phyloP scores from a whole-genome alignment of 2,329 filamentous ascomycete species.

The Sporothrix inflata region DNA sequence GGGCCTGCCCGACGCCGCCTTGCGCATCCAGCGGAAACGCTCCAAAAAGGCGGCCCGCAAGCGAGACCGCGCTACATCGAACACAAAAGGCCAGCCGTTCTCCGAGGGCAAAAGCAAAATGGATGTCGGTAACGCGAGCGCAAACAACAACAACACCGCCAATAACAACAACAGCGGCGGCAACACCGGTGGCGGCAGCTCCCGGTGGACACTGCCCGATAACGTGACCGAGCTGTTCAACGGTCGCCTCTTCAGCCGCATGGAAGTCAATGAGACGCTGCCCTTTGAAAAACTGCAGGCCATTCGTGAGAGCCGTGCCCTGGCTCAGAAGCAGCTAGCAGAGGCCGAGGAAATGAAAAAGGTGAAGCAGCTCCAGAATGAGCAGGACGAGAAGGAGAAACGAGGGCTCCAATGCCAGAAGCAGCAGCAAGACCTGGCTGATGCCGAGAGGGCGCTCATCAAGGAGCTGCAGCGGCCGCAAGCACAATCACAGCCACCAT shows the following conservation, averaged over 20 bases:
- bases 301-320: slow-evolving; percentile 47
- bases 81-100: neutral
- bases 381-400: slow-evolving; percentile 27
- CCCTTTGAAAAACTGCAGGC: slow-evolving; percentile 56
- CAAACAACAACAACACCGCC: slow-evolving; percentile 7
- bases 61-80: neutral
- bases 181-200: slow-evolving; percentile 37
- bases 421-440: neutral
- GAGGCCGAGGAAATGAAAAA: slow-evolving; percentile 28
- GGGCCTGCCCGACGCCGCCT: neutral
- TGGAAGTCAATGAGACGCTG: slow-evolving; percentile 63
- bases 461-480: neutral
- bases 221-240: slow-evolving; percentile 62
- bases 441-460: slow-evolving; percentile 14
- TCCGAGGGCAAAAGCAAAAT: slow-evolving; percentile 24
- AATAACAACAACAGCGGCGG: slow-evolving; percentile 33
- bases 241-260: slow-evolving; percentile 56
- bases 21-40: slow-evolving; percentile 20
- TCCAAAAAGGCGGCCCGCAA: slow-evolving; percentile 16
- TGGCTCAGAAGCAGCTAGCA: slow-evolving; percentile 35
- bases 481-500: neutral
- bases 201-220: slow-evolving; percentile 58
- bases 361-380: slow-evolving; percentile 21
- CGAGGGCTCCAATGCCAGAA: neutral
- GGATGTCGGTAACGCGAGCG: slow-evolving; percentile 31